Base-by-base conservation (phyloP, 306 rosid genomes). In the Corylus americana region DNA sequence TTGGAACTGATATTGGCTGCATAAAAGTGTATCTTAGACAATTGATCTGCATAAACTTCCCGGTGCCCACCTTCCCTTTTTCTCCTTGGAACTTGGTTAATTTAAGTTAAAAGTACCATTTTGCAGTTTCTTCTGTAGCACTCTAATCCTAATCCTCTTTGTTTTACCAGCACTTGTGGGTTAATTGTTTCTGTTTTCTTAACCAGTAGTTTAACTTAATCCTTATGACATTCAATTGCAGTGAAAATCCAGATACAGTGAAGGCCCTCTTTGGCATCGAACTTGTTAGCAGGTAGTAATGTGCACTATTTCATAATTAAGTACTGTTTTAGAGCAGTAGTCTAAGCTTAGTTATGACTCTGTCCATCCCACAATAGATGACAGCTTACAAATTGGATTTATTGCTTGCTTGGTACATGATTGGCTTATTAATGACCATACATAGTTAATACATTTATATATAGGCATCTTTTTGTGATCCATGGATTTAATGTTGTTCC, bases 261-360 rank as follows among this genome's bases (percentile, higher is more conserved):
- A 93, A 93, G 91, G 92, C 87, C 73, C 92, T 93, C 55, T 96
- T 96, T 67, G 97, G 99, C 31, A 71, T 86, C 25, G 97, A 93
- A 74, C 93, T 96, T 82, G 84, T 85, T 59, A 96, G 93, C 96
- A 96, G 99, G 98, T 96, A 80, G 80, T 77, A 49, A 35, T 49
- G 66, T 44, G 58, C 66, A 67, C 39, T 80, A 10, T 37, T 3
- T 47, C 71, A 59, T 53, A 39, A 37, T 66, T 66, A 66, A 61
- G 18, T 20, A 67, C n/a, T 67, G 72, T 16, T 35, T 67, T 67
- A 11, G 18, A 67, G 72, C 48, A 18, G 50, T 67, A 39, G 51
- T 22, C 66, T 59, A 10, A 59, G 27, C 29, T 59, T 22, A 8
- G 12, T 42, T 68, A 68, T 68, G 44, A 59, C 37, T 59, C 39